phyloP scores from a whole-genome alignment of 768 basidiomycete genomes.

The Suillus bovinus region DNA sequence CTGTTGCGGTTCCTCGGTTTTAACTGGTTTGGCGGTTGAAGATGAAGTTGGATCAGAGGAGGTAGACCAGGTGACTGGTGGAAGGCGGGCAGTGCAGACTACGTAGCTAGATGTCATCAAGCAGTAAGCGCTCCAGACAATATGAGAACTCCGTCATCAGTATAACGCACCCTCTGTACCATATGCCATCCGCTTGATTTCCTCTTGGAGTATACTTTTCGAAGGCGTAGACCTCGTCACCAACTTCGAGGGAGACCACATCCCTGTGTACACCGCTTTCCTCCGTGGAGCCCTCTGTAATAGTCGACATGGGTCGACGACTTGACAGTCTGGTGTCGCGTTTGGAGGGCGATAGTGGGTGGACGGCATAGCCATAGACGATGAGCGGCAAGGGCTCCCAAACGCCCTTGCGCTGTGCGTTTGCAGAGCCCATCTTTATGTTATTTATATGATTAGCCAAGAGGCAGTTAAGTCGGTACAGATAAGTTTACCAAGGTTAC shows the following conservation, averaged over 20 bases:
- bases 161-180: conserved; percentile 89
- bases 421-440: conserved; percentile 21
- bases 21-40: conserved; percentile 47
- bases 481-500: neutral
- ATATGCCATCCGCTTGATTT: conserved; percentile 76
- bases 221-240: conserved; percentile 96
- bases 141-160: conserved; percentile 4
- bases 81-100: conserved; percentile 73
- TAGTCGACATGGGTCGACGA: conserved; percentile 41
- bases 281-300: conserved; percentile 52
- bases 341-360: conserved; percentile 76
- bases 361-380: conserved; percentile 90
- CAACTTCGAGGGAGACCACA: conserved; percentile 86
- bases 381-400: conserved; percentile 73
- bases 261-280: conserved; percentile 68
- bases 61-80: conserved; percentile 65
- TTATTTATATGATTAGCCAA: neutral
- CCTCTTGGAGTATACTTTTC: conserved; percentile 80
- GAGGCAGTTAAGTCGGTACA: neutral
- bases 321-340: conserved; percentile 65
- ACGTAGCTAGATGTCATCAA: conserved; percentile 62
- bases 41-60: conserved; percentile 56
- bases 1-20: conserved; percentile 77
- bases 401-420: conserved; percentile 40
- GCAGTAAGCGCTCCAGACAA: neutral